Base-by-base conservation (phyloP, 345 rosid species). In the Salix exigua region DNA sequence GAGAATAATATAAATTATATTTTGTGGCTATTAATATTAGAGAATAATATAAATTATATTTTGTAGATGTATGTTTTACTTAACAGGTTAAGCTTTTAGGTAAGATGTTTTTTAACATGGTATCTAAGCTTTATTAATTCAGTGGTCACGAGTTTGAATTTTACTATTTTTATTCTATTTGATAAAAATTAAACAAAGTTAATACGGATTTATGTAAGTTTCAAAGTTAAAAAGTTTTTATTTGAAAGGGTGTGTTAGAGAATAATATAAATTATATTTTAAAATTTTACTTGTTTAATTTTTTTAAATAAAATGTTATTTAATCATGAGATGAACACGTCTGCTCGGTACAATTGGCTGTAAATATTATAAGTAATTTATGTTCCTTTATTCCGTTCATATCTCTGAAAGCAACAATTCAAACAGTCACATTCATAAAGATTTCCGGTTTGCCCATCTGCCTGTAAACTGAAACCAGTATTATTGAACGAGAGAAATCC, bases 81-180 rank as follows among this genome's bases (percentile, higher is more conserved):
- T 30, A 30, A 30, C 0, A 30, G 31, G 31, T 30, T 30, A 30
- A 30, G 31, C 0, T 3, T 30, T 30, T 30, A 30, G 4, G 0
- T 30, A 4, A 30, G 31, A 30, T 3, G 31, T 30, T 3, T 30
- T 0, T 30, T 30, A 30, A 30, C 4, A 30, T 30, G 31, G 31
- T 30, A 30, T 30, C 4, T 0, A 0, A 30, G 31, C 0, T 30
- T 30, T 3, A 30, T 30, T 30, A 0, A 30, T 0, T 0, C 4
- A 30, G 31, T 0, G 4, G 4, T 30, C 4, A 30, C 4, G 31
- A 30, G 4, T 30, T 30, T 3, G 0, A 30, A 30, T 30, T 0
- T 30, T 4, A 30, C 0, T 0, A 30, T 30, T 0, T 0, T 30
- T 3, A 30, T 30, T 30, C 0, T 30, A 30, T 3, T 30, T 30